Evolutionary conservation across 805 yeast species (phyloP).

Genomic region (Candida vartiovaarae): DNA sequence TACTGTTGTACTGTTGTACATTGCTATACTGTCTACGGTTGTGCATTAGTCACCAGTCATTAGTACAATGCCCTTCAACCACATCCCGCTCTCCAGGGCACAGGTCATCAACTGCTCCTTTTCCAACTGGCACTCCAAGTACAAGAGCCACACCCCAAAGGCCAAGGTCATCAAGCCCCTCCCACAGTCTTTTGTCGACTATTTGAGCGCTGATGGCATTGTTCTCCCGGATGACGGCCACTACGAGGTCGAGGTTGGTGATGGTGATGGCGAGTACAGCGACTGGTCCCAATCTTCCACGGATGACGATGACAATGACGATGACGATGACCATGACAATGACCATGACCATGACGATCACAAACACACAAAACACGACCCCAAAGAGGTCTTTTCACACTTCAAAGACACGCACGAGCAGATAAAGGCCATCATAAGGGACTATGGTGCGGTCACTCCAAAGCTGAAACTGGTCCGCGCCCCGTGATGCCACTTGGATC

Average conservation of each 20-base stretch:
- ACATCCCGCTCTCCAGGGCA: constrained; percentile 24
- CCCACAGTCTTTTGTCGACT: constrained; percentile 51
- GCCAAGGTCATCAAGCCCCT: constrained; percentile 48
- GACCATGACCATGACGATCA: constrained; percentile 18
- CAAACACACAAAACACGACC: constrained; percentile 4
- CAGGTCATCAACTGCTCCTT: constrained; percentile 47
- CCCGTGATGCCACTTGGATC: constrained; percentile 93
- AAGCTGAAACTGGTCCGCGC: constrained; percentile 97
- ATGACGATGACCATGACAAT: constrained; percentile 37
- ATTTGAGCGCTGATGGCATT: constrained; percentile 63
- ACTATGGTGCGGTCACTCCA: constrained; percentile 65
- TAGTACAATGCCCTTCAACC: constrained; percentile 1
- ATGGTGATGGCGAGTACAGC: constrained; percentile 61
- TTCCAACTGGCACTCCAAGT: constrained; percentile 53
- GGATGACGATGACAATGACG: constrained; percentile 41
- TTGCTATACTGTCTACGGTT: no score
- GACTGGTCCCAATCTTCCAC: constrained; percentile 51
- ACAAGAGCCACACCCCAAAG: constrained; percentile 41
- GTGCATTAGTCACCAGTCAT: no score
- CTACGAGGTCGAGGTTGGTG: constrained; percentile 28
- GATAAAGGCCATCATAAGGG: constrained; percentile 38
- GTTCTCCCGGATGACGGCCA: constrained; percentile 43
- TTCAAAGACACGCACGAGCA: constrained; percentile 57
- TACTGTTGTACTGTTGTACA: no score
- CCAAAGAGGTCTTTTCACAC: constrained; percentile 24